Evolutionary conservation across 176 grass and related monocot genomes (phyloP).

Genomic region (Musa itinerans): DNA sequence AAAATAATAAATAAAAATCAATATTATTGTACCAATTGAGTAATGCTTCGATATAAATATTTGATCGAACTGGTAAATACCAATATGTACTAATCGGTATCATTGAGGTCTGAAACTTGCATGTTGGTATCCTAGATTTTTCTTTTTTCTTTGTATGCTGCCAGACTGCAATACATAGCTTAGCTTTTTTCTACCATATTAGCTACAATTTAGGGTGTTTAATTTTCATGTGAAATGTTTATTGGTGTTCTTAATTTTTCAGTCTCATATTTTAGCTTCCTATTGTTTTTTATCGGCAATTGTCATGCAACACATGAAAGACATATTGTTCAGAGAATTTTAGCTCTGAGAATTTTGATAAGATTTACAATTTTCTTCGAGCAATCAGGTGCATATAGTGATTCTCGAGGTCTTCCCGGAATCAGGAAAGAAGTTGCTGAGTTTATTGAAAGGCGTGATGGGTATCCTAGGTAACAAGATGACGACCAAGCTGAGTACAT

Average conservation of each 20-base stretch:
- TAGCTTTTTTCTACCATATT: neutral
- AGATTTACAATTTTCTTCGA: conserved; percentile 5
- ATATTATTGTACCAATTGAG: too few relatives aligned
- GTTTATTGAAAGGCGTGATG: conserved; percentile 91
- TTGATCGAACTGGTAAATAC: too few relatives aligned
- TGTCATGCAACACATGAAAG: neutral
- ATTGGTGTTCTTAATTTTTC: neutral
- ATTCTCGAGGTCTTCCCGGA: conserved; percentile 89
- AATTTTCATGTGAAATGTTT: too few relatives aligned
- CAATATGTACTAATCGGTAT: too few relatives aligned
- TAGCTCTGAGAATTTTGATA: neutral
- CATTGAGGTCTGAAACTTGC: too few relatives aligned
- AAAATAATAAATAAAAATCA: too few relatives aligned
- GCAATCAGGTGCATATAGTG: conserved; percentile 90
- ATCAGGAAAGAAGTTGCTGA: conserved; percentile 90
- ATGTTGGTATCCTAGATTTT: too few relatives aligned
- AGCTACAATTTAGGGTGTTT: too few relatives aligned
- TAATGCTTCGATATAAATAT: too few relatives aligned
- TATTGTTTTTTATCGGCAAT: neutral
- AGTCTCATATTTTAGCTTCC: neutral
- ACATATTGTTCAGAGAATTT: neutral
- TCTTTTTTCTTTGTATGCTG: neutral
- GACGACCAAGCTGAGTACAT: neutral
- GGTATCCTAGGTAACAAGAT: conserved; percentile 71
- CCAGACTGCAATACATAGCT: neutral